Evolutionary conservation across 345 rosid genomes (phyloP).

Genomic region (Populus simonii): DNA sequence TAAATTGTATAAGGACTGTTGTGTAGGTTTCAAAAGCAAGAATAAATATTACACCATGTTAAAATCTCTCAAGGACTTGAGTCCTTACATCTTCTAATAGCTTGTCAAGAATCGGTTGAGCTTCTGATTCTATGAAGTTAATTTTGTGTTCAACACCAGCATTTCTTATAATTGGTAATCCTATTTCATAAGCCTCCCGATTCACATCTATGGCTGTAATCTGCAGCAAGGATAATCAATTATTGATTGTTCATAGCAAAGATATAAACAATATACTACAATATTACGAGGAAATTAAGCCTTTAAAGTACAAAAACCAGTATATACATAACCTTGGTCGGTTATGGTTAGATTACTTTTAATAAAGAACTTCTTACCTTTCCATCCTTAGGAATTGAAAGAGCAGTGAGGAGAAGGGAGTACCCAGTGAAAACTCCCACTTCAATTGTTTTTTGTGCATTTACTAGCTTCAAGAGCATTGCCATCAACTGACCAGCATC

Average conservation of each 20-base stretch:
- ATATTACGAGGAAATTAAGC: too few relatives aligned
- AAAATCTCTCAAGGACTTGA: too few relatives aligned
- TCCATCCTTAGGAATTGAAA: slow-evolving; percentile 69
- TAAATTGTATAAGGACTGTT: too few relatives aligned
- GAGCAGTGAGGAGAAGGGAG: slow-evolving; percentile 85
- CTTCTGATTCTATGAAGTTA: slow-evolving; percentile 33
- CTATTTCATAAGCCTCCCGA: slow-evolving; percentile 36
- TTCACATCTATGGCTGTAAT: slow-evolving; percentile 36
- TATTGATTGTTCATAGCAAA: background rate
- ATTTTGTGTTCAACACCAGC: slow-evolving; percentile 45
- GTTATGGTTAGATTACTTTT: background rate
- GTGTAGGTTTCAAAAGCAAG: too few relatives aligned
- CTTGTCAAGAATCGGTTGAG: slow-evolving; percentile 33
- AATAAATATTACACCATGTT: too few relatives aligned
- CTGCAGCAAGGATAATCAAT: slow-evolving; percentile 8
- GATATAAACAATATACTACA: too few relatives aligned
- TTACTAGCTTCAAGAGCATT: slow-evolving; percentile 50
- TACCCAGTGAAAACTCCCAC: slow-evolving; percentile 80
- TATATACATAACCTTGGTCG: too few relatives aligned
- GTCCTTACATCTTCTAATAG: slow-evolving; percentile 30
- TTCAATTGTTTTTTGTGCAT: slow-evolving; percentile 65
- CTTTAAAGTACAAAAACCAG: too few relatives aligned
- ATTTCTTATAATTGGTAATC: slow-evolving; percentile 36
- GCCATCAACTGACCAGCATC: slow-evolving; percentile 70
- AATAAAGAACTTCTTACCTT: slow-evolving; percentile 23